Conservation (phyloP, 2,329 filamentous ascomycete species). For the Geoglossum cookeanum region DNA sequence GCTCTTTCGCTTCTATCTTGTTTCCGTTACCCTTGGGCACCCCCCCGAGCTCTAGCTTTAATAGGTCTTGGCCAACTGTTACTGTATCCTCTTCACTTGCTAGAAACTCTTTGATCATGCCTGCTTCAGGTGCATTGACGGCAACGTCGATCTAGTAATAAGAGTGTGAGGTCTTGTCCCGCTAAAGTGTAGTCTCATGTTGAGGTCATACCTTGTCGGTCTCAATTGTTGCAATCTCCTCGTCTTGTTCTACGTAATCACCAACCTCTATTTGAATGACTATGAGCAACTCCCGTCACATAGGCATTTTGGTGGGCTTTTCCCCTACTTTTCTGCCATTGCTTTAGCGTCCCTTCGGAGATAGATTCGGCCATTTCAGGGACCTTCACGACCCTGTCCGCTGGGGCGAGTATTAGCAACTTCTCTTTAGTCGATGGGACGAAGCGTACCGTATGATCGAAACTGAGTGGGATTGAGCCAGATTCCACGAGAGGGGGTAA, state of each 20-base stretch:
- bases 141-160: conserved; percentile 72
- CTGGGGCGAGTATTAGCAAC: conserved; percentile 18
- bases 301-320: conserved; percentile 9
- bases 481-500: background rate
- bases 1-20: conserved; percentile 30
- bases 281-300: background rate
- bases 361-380: conserved; percentile 98
- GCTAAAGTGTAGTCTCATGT: background rate
- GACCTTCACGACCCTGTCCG: conserved; percentile 78
- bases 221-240: conserved; percentile 97
- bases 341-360: conserved; percentile 89
- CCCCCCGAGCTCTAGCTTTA: conserved; percentile 67
- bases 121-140: conserved; percentile 82
- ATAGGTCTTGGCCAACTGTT: conserved; percentile 76
- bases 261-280: conserved; percentile 42
- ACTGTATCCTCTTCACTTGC: conserved; percentile 92
- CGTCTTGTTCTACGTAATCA: conserved; percentile 85
- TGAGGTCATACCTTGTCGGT: conserved; percentile 68
- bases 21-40: conserved; percentile 36
- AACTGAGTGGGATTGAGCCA: background rate
- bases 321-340: conserved; percentile 60
- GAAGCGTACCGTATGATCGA: background rate
- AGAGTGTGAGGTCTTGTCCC: background rate
- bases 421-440: background rate
- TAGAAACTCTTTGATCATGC: conserved; percentile 78